Evolutionary conservation across 805 yeast species (phyloP).

Genomic region (Clavispora asparagi): DNA sequence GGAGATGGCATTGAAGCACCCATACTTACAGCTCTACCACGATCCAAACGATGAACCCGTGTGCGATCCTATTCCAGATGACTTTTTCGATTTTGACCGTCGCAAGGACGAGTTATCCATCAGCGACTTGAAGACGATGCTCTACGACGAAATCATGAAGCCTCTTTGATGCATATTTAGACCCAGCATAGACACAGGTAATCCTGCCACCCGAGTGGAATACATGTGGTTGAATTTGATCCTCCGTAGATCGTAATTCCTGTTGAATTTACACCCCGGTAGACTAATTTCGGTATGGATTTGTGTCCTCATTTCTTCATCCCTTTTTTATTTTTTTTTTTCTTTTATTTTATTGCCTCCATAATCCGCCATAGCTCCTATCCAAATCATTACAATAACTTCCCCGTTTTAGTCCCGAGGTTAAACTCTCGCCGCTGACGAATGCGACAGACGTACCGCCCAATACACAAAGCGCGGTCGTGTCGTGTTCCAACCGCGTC

Average conservation of each 20-base stretch:
- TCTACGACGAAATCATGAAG: slow-evolving; percentile 78
- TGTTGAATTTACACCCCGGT: no score
- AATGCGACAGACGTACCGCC: no score
- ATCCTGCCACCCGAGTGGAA: neutral
- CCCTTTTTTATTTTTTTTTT: no score
- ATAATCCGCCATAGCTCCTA: no score
- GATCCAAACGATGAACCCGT: slow-evolving; percentile 92
- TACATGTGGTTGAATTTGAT: neutral
- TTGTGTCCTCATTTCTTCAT: no score
- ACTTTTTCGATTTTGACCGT: slow-evolving; percentile 85
- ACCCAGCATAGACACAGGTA: neutral
- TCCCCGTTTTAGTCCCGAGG: no score
- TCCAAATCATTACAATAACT: no score
- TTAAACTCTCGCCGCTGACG: no score
- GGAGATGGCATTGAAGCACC: slow-evolving; percentile 69
- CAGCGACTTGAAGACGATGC: slow-evolving; percentile 69
- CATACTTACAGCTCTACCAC: slow-evolving; percentile 87
- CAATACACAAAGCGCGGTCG: neutral
- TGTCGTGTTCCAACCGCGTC: slow-evolving; percentile 3
- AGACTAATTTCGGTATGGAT: no score
- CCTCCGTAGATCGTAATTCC: no score
- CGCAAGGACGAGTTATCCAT: slow-evolving; percentile 73
- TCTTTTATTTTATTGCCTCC: no score
- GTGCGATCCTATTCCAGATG: slow-evolving; percentile 76
- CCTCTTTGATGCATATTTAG: slow-evolving; percentile 22